A percentile compares a stretch with the other conserved stretches of the same genome.
phyloP scores from a whole-genome alignment of 352 stramenopile genomes.

The Sclerospora graminicola region DNA sequence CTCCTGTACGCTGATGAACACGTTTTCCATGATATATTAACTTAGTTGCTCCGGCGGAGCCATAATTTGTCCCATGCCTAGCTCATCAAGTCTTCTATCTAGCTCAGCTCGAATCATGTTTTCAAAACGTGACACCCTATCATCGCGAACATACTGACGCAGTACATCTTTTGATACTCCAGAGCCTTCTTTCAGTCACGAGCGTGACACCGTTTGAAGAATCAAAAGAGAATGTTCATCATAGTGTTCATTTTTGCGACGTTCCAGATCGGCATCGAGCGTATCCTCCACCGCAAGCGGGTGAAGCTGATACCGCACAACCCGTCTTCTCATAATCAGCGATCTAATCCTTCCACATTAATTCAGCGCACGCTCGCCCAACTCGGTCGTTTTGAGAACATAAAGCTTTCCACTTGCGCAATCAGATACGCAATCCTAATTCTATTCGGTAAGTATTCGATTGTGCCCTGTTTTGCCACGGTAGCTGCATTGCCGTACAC shows the following conservation, averaged over 20 bases:
- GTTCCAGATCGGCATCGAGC: conserved; percentile 63
- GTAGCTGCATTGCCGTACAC: conserved; percentile 10
- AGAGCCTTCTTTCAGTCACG: no score
- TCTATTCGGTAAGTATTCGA: conserved; percentile 86
- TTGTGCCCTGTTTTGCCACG: conserved; percentile 32
- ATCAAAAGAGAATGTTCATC: conserved; percentile 80
- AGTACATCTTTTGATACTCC: no score
- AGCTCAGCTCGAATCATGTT: conserved; percentile 56
- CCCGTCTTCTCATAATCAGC: conserved; percentile 53
- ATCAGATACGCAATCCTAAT: no score
- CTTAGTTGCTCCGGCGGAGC: conserved; percentile 67
- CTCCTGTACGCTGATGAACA: conserved; percentile 68
- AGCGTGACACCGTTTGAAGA: no score
- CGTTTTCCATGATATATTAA: conserved; percentile 59
- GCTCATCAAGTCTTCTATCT: conserved; percentile 39
- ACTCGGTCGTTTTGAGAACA: conserved; percentile 66
- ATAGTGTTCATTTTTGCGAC: conserved; percentile 82
- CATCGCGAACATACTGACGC: conserved; percentile 44
- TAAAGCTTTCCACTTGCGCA: conserved; percentile 61
- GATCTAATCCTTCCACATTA: conserved; percentile 56
- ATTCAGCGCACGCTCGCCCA: no score
- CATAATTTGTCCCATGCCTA: conserved; percentile 55
- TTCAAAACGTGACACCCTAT: conserved; percentile 42
- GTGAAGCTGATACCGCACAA: no score
- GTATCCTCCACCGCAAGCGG: no score